Conservation (phyloP, 805 yeast species). For the Middelhovenomyces tepae region DNA sequence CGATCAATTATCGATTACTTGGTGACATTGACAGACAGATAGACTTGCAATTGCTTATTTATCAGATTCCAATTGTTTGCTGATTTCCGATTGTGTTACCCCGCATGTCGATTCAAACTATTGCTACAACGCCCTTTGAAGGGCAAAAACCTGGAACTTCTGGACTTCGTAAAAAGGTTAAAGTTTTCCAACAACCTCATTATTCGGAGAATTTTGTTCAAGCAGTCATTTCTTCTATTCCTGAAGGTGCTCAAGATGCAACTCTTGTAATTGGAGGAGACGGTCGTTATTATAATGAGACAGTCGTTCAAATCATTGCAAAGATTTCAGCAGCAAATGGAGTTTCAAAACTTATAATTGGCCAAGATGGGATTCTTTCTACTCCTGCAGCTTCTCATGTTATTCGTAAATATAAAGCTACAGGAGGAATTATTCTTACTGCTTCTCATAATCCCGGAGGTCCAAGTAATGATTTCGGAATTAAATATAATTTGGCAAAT, state of each 20-base stretch:
- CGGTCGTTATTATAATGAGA: conserved; percentile 84
- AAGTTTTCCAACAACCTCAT: conserved; percentile 65
- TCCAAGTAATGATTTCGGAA: conserved; percentile 83
- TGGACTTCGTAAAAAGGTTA: conserved; percentile 87
- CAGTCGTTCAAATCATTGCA: conserved; percentile 72
- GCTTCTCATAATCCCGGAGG: conserved; percentile 99
- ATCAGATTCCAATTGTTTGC: too few species aligned
- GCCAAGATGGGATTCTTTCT: conserved; percentile 79
- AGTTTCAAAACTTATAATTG: conserved; percentile 73
- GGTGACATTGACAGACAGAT: too few species aligned
- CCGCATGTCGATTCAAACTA: conserved; percentile 15
- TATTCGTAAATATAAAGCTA: conserved; percentile 59
- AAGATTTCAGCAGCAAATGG: conserved; percentile 87
- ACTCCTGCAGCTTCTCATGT: conserved; percentile 97
- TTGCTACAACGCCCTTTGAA: conserved; percentile 63
- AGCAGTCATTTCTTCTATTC: conserved; percentile 74
- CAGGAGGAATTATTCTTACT: conserved; percentile 94
- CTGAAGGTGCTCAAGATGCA: conserved; percentile 72
- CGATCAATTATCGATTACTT: too few species aligned
- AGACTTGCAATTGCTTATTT: too few species aligned
- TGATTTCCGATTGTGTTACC: too few species aligned
- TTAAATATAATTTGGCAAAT: conserved; percentile 86
- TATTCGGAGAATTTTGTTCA: conserved; percentile 94
- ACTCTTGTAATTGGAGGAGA: conserved; percentile 93
- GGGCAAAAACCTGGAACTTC: conserved; percentile 99